These are phyloP conservation scores for Exidia glandulosa DNA, from an alignment of 768 basidiomycete species.

Conservation along the genomic window DNA sequence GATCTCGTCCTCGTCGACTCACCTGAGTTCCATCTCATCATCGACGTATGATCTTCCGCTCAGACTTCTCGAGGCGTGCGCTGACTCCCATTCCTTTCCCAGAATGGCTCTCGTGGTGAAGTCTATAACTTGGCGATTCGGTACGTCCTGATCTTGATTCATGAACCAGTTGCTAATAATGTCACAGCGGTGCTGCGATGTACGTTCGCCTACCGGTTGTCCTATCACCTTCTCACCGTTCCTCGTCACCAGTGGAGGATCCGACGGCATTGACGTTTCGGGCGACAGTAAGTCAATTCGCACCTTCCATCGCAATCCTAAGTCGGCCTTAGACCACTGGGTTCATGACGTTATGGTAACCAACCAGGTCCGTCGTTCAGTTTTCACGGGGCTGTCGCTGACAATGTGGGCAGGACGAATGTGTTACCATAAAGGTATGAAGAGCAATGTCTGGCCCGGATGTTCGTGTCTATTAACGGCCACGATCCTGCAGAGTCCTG, in stretches of 20 bases:
- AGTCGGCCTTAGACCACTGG: conserved; percentile 6
- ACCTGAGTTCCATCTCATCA: conserved; percentile 1
- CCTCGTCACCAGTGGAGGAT: background rate
- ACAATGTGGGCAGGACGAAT: conserved; percentile 3
- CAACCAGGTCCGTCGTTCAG: background rate
- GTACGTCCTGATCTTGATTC: background rate
- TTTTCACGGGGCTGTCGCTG: background rate
- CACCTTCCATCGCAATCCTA: conserved; percentile 2
- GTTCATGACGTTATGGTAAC: conserved; percentile 7
- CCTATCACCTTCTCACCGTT: conserved; percentile 2
- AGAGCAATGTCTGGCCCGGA: background rate
- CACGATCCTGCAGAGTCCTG: conserved; percentile 1
- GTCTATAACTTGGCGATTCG: conserved; percentile 9
- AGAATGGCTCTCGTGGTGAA: conserved; percentile 8
- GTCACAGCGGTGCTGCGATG: background rate
- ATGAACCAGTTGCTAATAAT: background rate
- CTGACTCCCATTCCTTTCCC: conserved; percentile 4
- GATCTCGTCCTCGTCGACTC: conserved; percentile 22
- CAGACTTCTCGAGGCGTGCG: background rate
- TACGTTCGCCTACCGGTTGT: no score
- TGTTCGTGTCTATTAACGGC: background rate
- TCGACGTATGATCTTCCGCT: background rate
- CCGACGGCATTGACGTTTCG: background rate
- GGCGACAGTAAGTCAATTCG: background rate
- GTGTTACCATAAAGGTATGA: conserved; percentile 5